Evolutionary conservation across 2,329 filamentous ascomycete species (phyloP), one percentile per base, ranked within the genome.

Genomic region (Scleromitrula shiraiana): DNA sequence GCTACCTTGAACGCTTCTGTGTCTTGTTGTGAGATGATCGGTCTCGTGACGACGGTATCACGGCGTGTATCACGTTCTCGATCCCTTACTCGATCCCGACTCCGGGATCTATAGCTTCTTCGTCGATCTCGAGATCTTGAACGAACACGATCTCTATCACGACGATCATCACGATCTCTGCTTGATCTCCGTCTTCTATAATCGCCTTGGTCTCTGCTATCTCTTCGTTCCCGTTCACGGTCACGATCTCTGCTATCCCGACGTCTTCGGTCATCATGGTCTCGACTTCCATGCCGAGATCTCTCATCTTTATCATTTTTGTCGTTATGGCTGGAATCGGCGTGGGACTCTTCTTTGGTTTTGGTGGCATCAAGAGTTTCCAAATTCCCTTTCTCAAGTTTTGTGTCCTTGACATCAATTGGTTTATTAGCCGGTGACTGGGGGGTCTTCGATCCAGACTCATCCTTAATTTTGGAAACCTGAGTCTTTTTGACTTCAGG

Each of bases 1-100:
- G 75, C 74, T 54, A 76, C 73, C 60, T 82, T 82, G 71, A 76
- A 55, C 17, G 54, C 50, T 45, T 63, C 62, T 27, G 45, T 22
- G 17, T 47, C 45, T 7, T 27, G 29, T 19, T 51, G 40, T 20
- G 52, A 45, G n/a, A 41, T 40, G 38, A 14, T 38, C 27, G 49
- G 32, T 27, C 51, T 33, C 12, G 45, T 43, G 9, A 47, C 44
- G 32, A 38, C 43, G 8, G 27, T 49, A n/a, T 46, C 37, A 39
- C 53, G 52, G 42, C 53, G 51, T 44, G 53, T 53, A 46, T 46
- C 43, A 24, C 35, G 26, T 15, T 47, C 45, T 38, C 54, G 52
- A 37, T 59, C 58, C 19, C 55, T 54, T 23, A 46, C 40, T 39
- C 51, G 55, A 42, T 53, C 52, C 32, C 54, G 57, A 46, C 54